A percentile compares a stretch with the other conserved stretches of the same genome.
These are phyloP conservation scores for Alternaria incomplexa DNA, from an alignment of 2,329 filamentous ascomycete species.

Conservation along the genomic window DNA sequence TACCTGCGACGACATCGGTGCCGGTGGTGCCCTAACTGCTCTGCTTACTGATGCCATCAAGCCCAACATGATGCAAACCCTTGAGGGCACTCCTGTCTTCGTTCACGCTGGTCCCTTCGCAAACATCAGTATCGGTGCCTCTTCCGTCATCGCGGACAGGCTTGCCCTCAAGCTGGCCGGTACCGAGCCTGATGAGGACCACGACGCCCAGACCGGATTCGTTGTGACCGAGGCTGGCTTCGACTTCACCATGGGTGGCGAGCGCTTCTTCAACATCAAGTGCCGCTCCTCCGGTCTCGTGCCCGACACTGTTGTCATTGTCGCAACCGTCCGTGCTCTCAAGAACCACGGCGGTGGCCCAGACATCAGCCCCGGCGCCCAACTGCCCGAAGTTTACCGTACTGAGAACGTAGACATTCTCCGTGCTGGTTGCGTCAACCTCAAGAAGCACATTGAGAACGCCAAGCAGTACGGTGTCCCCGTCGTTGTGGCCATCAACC, in stretches of 20 bases:
- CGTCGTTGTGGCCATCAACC: conserved; percentile 96
- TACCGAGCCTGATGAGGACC: conserved; percentile 89
- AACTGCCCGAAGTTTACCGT: conserved; percentile 86
- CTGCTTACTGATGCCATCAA: conserved; percentile 99
- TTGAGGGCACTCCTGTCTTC: conserved; percentile 96
- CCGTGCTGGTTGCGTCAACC: conserved; percentile 87
- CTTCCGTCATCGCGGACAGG: conserved; percentile 92
- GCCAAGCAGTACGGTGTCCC: conserved; percentile 88
- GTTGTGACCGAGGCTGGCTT: conserved; percentile 97
- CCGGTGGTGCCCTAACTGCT: conserved; percentile 87
- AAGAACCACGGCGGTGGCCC: conserved; percentile 97
- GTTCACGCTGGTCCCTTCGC: conserved; percentile 97
- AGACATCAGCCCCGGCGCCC: conserved; percentile 85
- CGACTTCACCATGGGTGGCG: conserved; percentile 99
- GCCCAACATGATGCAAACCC: conserved; percentile 97
- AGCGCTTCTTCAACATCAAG: conserved; percentile 99
- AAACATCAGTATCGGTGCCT: conserved; percentile 97
- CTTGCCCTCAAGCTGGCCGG: conserved; percentile 94
- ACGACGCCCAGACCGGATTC: conserved; percentile 82
- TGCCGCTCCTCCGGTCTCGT: conserved; percentile 91
- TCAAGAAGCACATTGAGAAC: conserved; percentile 93
- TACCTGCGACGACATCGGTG: conserved; percentile 94
- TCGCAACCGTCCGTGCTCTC: conserved; percentile 91
- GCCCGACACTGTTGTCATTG: conserved; percentile 92
- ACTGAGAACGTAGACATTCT: conserved; percentile 94